Evolutionary conservation across 179 eudicot species (phyloP).

Genomic region (Monotropa hypopitys): DNA sequence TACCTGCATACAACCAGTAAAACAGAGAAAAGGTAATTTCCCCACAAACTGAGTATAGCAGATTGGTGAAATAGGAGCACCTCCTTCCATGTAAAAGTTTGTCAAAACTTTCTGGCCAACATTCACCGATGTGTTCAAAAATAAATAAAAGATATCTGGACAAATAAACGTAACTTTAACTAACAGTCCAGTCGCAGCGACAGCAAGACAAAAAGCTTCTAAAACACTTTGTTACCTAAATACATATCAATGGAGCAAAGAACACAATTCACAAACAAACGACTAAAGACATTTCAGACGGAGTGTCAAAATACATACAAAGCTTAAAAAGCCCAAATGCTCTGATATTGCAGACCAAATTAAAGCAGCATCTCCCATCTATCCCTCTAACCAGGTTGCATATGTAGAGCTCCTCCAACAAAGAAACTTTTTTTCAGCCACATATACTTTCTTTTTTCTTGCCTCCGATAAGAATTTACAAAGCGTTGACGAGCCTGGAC

Average conservation of each 20-base stretch:
- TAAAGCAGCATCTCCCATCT: background rate
- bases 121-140: background rate
- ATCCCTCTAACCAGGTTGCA: constrained; percentile 5
- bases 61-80: background rate
- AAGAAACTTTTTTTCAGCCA: background rate
- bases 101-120: background rate
- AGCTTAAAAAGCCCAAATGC: background rate
- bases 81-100: background rate
- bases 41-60: background rate
- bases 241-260: background rate
- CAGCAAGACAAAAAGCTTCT: background rate
- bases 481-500: constrained; percentile 4
- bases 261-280: background rate
- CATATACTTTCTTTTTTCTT: background rate
- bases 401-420: constrained; percentile 1
- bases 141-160: background rate
- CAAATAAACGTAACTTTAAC: background rate
- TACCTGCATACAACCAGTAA: no score
- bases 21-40: background rate
- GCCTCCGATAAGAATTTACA: background rate
- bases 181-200: background rate
- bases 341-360: background rate
- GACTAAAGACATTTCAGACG: background rate
- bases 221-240: background rate
- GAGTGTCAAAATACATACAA: background rate